These are phyloP conservation scores for Sclerotinia nivalis DNA, from an alignment of 2,329 filamentous ascomycete genomes.

Conservation along the genomic window DNA sequence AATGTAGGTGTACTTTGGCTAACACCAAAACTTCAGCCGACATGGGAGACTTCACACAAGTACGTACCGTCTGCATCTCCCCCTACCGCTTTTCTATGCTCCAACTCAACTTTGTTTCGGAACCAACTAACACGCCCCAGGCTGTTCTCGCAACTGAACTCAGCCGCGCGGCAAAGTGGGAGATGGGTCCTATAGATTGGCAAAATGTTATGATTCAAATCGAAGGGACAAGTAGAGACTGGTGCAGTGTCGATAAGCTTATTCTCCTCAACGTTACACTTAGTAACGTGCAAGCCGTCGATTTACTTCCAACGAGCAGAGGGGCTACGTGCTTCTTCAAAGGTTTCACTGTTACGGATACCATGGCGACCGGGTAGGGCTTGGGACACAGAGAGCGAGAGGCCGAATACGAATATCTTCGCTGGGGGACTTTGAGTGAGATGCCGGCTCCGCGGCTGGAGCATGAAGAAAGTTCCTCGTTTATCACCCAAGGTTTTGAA, in stretches of 20 bases:
- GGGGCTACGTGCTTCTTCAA: background rate
- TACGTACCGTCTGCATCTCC: background rate
- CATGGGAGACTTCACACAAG: background rate
- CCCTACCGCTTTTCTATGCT: no score
- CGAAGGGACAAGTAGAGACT: background rate
- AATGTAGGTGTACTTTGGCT: background rate
- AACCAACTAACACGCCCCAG: background rate
- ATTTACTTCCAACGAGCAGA: background rate
- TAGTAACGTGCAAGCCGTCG: background rate
- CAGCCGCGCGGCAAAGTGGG: background rate
- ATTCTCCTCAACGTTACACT: background rate
- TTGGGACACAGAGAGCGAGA: no score
- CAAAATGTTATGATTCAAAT: background rate
- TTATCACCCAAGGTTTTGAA: background rate
- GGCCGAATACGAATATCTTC: no score
- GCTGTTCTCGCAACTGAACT: slow-evolving; percentile 1
- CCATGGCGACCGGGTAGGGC: background rate
- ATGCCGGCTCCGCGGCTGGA: background rate
- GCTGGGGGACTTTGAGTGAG: background rate
- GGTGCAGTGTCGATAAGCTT: background rate
- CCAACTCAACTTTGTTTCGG: no score
- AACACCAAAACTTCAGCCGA: background rate
- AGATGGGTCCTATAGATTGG: background rate
- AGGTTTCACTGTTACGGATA: background rate
- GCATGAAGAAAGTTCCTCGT: no score